Evolutionary conservation across 495 filamentous ascomycete genomes (phyloP).

Genomic region (Penicillium subrubescens): DNA sequence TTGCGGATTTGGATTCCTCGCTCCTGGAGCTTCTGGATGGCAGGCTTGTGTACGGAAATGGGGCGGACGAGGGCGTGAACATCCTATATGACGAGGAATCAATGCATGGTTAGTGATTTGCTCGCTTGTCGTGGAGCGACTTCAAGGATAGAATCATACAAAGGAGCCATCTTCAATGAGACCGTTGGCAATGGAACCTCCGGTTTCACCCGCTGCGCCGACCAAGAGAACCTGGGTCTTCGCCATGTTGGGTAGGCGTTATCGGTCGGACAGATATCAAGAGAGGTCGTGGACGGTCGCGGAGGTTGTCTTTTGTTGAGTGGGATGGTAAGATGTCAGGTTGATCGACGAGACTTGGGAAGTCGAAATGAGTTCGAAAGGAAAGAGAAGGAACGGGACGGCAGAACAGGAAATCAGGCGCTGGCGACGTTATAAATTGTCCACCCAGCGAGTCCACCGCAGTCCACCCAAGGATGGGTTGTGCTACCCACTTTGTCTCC

Average conservation of each 20-base stretch:
- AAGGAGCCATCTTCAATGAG: constrained; percentile 44
- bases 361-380: constrained; percentile 9
- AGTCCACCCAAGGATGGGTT: constrained; percentile 31
- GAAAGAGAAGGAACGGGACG: constrained; percentile 14
- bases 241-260: constrained; percentile 35
- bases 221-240: constrained; percentile 49
- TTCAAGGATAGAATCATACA: constrained; percentile 29
- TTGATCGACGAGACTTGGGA: constrained; percentile 8
- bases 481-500: constrained; percentile 40
- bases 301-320: background rate
- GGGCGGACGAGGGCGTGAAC: constrained; percentile 53
- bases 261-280: background rate
- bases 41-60: constrained; percentile 50
- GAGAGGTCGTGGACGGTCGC: constrained; percentile 9
- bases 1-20: constrained; percentile 51
- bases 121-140: background rate
- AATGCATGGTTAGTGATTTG: constrained; percentile 9
- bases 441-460: background rate
- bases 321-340: constrained; percentile 8
- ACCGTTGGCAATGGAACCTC: constrained; percentile 51
- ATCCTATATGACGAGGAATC: constrained; percentile 35
- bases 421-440: constrained; percentile 39
- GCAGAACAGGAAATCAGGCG: constrained; percentile 24
- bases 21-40: constrained; percentile 41
- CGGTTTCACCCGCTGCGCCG: constrained; percentile 52